These are phyloP conservation scores for Penicillium aurantiogriseum DNA, from an alignment of 2,329 filamentous ascomycete species.

Conservation along the genomic window DNA sequence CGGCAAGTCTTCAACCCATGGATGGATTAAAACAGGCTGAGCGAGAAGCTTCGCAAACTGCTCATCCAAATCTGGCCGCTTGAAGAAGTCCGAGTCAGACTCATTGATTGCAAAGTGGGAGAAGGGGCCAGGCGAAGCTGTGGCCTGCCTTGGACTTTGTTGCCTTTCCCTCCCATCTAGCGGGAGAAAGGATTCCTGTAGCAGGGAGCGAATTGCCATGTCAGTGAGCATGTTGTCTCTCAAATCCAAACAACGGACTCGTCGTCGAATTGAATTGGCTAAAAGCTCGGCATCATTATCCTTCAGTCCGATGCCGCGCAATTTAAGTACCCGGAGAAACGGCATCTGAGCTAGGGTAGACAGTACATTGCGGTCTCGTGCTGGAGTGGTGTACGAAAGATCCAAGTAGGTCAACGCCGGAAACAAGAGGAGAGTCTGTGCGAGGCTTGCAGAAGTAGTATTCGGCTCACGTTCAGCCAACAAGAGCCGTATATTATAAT, in stretches of 20 bases:
- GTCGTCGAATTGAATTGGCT: conserved; percentile 51
- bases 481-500: conserved; percentile 54
- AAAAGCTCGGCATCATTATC: conserved; percentile 55
- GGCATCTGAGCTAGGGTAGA: conserved; percentile 47
- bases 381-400: conserved; percentile 54
- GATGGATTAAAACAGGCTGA: conserved; percentile 50
- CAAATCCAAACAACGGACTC: conserved; percentile 57
- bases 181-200: conserved; percentile 51
- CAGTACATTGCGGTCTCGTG: conserved; percentile 51
- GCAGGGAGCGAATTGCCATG: conserved; percentile 50
- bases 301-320: conserved; percentile 53
- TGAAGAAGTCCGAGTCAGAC: conserved; percentile 24
- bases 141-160: conserved; percentile 3
- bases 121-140: conserved; percentile 9
- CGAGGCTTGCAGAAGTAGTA: conserved; percentile 55
- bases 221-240: conserved; percentile 59
- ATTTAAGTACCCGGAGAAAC: conserved; percentile 57
- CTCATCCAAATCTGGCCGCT: conserved; percentile 41
- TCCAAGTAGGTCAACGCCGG: conserved; percentile 58
- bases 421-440: conserved; percentile 53
- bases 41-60: conserved; percentile 52
- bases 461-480: conserved; percentile 59
- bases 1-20: conserved; percentile 56
- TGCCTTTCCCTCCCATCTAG: conserved; percentile 6
- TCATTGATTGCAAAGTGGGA: conserved; percentile 10